These are phyloP conservation scores for Macrolepiota albuminosa DNA, from an alignment of 768 basidiomycete species.

Conservation along the genomic window DNA sequence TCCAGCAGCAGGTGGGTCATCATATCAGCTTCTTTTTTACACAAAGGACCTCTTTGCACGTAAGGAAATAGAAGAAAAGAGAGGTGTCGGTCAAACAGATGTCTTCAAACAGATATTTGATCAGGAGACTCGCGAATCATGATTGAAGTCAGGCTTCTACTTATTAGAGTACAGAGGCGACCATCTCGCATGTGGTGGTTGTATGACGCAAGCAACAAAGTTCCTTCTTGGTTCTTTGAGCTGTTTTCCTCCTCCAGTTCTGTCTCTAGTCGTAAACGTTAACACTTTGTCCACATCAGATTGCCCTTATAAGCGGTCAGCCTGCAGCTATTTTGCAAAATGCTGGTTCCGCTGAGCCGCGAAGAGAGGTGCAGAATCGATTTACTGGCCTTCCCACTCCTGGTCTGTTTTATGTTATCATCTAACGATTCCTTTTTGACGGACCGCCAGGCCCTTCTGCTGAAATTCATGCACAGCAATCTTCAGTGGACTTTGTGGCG, in stretches of 20 bases:
- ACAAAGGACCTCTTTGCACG: not conserved
- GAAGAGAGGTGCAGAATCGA: constrained; percentile 24
- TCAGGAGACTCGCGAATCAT: not conserved
- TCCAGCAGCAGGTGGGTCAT: constrained; percentile 77
- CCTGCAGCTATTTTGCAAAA: constrained; percentile 30
- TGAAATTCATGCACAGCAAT: constrained; percentile 59
- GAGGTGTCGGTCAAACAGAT: not conserved
- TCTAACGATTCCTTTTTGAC: not conserved
- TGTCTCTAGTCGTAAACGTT: not conserved
- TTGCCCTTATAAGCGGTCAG: constrained; percentile 63
- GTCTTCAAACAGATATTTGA: not conserved
- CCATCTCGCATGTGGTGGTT: not conserved
- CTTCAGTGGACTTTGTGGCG: constrained; percentile 53
- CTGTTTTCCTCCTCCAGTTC: not conserved
- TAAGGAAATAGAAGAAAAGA: not conserved
- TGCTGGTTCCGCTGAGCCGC: constrained; percentile 25
- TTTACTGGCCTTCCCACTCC: constrained; percentile 65
- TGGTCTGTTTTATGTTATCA: constrained; percentile 34
- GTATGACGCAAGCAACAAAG: not conserved
- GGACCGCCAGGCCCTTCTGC: constrained; percentile 47
- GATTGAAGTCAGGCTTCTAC: not conserved
- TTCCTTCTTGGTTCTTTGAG: not conserved
- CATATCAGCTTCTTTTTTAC: constrained; percentile 1
- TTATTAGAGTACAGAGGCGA: not conserved
- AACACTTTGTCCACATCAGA: constrained; percentile 31